These are phyloP conservation scores for Mangifera indica DNA, from an alignment of 345 rosid species.

Conservation along the genomic window DNA sequence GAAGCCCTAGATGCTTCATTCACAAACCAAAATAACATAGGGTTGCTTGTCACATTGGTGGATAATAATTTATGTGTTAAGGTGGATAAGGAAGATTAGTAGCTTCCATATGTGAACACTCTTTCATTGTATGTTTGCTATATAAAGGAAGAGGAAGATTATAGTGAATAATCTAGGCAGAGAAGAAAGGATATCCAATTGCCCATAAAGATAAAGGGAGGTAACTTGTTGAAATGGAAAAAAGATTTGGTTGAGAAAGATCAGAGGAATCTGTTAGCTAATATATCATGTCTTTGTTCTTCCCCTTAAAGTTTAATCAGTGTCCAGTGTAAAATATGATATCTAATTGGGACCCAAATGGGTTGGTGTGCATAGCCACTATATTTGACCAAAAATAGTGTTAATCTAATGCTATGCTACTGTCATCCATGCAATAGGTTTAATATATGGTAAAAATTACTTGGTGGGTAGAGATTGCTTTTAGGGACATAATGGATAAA, in stretches of 20 bases:
- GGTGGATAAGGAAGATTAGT: not conserved
- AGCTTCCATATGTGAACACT: not conserved
- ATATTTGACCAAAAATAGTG: not conserved
- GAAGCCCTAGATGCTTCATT: too few relatives aligned
- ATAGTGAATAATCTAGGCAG: not conserved
- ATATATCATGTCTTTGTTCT: not conserved
- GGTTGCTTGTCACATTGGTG: not conserved
- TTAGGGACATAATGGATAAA: slow-evolving; percentile 7
- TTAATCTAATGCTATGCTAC: not conserved
- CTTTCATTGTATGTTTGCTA: not conserved
- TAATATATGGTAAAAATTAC: too few relatives aligned
- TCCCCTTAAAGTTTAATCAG: not conserved
- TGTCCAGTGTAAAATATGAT: not conserved
- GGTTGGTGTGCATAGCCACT: not conserved
- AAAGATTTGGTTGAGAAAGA: slow-evolving; percentile 13
- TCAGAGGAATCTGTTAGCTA: not conserved
- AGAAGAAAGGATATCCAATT: not conserved
- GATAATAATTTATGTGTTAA: not conserved
- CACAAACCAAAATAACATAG: not conserved
- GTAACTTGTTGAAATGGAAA: not conserved
- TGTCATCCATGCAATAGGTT: not conserved
- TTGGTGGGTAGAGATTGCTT: not conserved
- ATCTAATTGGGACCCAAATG: not conserved
- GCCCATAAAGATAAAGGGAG: not conserved
- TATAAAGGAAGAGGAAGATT: not conserved